A percentile compares a stretch with the other conserved stretches of the same genome.
Conservation (phyloP, 352 stramenopile species). For the Phytophthora uliginosa region DNA sequence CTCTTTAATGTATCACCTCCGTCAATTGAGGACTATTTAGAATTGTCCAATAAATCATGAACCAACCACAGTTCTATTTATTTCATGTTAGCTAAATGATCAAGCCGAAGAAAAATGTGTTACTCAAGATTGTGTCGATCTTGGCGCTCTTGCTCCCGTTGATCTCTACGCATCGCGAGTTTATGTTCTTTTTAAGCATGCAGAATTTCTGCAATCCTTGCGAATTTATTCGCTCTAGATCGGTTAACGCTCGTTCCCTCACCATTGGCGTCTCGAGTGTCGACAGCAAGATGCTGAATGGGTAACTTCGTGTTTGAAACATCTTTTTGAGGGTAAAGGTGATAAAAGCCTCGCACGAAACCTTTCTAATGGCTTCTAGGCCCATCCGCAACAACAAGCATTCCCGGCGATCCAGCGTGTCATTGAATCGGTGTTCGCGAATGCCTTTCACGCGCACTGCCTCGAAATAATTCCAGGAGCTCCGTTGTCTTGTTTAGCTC, state of each 20-base stretch:
- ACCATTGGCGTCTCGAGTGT: too few relatives aligned
- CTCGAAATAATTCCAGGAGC: too few relatives aligned
- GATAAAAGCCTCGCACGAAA: neutral
- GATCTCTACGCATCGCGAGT: neutral
- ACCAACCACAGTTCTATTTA: constrained; percentile 1
- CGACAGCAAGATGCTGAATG: too few relatives aligned
- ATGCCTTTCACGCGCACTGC: too few relatives aligned
- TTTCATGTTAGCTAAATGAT: neutral
- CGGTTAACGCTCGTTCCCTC: too few relatives aligned
- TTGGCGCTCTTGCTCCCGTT: neutral
- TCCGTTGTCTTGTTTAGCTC: too few relatives aligned
- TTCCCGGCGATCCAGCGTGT: too few relatives aligned
- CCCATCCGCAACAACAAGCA: too few relatives aligned
- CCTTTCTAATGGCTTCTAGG: neutral
- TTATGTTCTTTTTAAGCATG: too few relatives aligned
- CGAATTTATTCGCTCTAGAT: too few relatives aligned
- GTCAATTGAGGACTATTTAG: neutral
- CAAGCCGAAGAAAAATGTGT: neutral
- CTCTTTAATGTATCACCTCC: neutral
- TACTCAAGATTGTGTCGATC: neutral
- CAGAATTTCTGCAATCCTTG: too few relatives aligned
- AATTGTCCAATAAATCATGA: neutral
- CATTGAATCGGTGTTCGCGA: too few relatives aligned
- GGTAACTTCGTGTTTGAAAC: neutral
- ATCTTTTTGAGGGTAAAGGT: neutral